phyloP scores from a whole-genome alignment of 1,139 yeast genomes.

The Magnusiomyces fungicola region DNA sequence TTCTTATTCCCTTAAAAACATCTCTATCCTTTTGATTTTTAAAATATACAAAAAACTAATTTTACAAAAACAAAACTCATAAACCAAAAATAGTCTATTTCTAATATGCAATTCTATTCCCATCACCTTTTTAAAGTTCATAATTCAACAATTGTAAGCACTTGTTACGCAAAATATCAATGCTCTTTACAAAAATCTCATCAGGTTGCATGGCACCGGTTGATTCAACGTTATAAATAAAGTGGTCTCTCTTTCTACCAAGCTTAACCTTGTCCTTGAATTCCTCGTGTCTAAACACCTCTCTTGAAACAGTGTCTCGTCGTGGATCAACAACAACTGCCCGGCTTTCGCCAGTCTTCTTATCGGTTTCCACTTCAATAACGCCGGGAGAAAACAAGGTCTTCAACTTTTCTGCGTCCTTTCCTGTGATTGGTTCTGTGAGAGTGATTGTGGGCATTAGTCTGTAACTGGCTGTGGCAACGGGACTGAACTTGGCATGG shows the following conservation, averaged over 20 bases:
- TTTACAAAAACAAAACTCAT: background rate
- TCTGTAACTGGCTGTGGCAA: conserved; percentile 94
- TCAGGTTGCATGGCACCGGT: conserved; percentile 97
- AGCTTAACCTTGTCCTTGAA: conserved; percentile 82
- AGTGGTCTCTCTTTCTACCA: conserved; percentile 88
- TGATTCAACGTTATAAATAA: conserved; percentile 87
- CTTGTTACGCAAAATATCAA: conserved; percentile 76
- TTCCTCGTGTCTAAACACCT: conserved; percentile 88
- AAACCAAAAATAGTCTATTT: no score
- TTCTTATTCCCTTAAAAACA: no score
- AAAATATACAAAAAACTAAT: no score
- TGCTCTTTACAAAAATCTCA: conserved; percentile 86
- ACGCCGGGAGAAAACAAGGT: conserved; percentile 93
- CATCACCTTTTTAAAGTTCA: conserved; percentile 1
- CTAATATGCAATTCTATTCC: no score
- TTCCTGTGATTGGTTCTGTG: conserved; percentile 64
- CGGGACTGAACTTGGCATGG: conserved; percentile 97
- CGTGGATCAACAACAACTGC: conserved; percentile 85
- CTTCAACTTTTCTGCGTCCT: conserved; percentile 69
- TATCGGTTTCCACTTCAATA: conserved; percentile 60
- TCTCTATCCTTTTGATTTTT: no score
- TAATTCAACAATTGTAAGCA: conserved; percentile 56
- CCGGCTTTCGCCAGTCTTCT: conserved; percentile 39
- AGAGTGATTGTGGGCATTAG: conserved; percentile 68
- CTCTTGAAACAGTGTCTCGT: conserved; percentile 93